phyloP scores from a whole-genome alignment of 2,329 filamentous ascomycete genomes.

The Botrytis fragariae region DNA sequence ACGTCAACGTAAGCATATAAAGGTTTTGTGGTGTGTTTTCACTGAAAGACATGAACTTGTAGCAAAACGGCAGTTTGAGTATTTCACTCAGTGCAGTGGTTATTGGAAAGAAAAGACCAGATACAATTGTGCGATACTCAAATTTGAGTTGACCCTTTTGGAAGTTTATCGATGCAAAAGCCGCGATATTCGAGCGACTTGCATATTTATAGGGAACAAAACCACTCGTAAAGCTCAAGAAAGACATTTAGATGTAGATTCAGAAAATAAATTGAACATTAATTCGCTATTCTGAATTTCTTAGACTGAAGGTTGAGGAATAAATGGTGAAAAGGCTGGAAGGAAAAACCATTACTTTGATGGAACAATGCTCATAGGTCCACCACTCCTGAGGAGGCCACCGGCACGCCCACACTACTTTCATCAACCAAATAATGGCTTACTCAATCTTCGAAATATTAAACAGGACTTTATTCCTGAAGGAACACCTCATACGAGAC shows the following conservation, averaged over 20 bases:
- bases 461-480: not conserved
- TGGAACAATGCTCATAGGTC: not conserved
- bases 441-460: not conserved
- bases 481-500: not conserved
- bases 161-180: not conserved
- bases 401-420: not conserved
- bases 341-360: not conserved
- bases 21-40: not conserved
- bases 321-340: not conserved
- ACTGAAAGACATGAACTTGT: not conserved
- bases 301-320: not conserved
- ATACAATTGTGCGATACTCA: not conserved
- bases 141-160: not conserved
- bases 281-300: not conserved
- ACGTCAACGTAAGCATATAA: not conserved
- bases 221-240: not conserved
- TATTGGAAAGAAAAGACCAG: accelerated
- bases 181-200: not conserved
- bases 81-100: not conserved
- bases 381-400: not conserved
- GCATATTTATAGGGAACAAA: not conserved
- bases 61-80: not conserved
- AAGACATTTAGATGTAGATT: not conserved
- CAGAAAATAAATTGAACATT: not conserved
- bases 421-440: not conserved